These are phyloP conservation scores for Arthrobotrys megalospora DNA, from an alignment of 2,329 filamentous ascomycete genomes.

Conservation along the genomic window DNA sequence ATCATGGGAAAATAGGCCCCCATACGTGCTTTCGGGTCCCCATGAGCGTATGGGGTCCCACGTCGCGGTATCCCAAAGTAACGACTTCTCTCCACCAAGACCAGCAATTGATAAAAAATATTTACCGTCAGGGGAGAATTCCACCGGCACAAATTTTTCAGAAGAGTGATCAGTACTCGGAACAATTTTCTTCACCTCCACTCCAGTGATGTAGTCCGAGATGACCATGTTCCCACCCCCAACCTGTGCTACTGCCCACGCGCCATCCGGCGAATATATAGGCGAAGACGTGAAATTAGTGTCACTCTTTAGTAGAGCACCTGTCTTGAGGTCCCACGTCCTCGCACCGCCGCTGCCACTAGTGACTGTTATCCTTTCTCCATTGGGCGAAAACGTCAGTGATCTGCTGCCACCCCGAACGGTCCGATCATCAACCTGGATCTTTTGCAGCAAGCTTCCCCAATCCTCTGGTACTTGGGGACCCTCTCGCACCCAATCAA, in stretches of 20 bases:
- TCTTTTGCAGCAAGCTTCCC: neutral
- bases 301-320: neutral
- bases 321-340: neutral
- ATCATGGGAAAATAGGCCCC: neutral
- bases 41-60: neutral
- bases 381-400: neutral
- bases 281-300: neutral
- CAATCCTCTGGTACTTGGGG: slow-evolving; percentile 43
- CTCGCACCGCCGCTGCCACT: neutral
- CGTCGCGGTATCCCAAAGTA: neutral
- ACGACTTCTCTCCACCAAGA: neutral
- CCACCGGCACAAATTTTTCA: neutral
- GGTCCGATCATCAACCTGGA: too few relatives aligned
- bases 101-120: neutral
- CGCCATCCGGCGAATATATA: neutral
- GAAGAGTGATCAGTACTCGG: neutral
- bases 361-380: neutral
- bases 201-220: neutral
- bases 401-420: too few relatives aligned
- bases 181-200: neutral
- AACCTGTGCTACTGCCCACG: neutral
- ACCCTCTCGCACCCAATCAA: slow-evolving; percentile 56
- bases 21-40: neutral
- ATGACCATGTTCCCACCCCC: neutral
- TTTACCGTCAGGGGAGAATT: slow-evolving; percentile 1